Percentiles rank a stretch among this genome's conserved stretches.
Evolutionary conservation across 2,329 filamentous ascomycete species (phyloP).

Genomic region (Pezicula neosporulosa): DNA sequence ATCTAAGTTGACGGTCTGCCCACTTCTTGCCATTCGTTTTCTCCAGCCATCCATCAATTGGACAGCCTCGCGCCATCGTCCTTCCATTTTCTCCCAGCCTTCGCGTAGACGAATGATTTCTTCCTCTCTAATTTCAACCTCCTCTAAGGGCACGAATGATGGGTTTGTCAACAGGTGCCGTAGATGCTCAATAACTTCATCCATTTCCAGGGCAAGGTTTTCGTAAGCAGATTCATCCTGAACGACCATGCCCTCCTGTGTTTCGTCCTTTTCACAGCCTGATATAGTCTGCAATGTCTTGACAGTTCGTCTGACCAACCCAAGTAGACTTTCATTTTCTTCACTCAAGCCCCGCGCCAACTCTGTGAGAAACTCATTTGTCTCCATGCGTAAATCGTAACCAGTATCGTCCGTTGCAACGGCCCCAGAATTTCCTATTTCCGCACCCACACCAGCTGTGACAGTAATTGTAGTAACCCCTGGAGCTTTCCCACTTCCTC

Average conservation of each 20-base stretch:
- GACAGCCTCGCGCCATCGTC: conserved; percentile 84
- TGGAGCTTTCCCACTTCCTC: conserved; percentile 51
- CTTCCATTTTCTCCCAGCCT: conserved; percentile 93
- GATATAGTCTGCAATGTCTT: conserved; percentile 68
- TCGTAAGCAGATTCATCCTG: conserved; percentile 47
- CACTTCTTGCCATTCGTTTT: conserved; percentile 69
- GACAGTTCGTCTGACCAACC: conserved; percentile 68
- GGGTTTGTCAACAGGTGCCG: conserved; percentile 86
- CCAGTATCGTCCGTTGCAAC: conserved; percentile 40
- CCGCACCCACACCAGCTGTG: conserved; percentile 46
- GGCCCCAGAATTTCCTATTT: conserved; percentile 24
- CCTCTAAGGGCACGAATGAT: conserved; percentile 92
- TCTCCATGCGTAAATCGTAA: conserved; percentile 78
- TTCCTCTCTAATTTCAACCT: conserved; percentile 87
- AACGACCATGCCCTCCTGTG: conserved; percentile 23
- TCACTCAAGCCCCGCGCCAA: conserved; percentile 81
- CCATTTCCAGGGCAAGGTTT: conserved; percentile 67
- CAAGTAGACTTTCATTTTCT: conserved; percentile 82
- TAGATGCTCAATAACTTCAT: conserved; percentile 75
- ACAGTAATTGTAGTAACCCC: conserved; percentile 55
- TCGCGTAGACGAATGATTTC: conserved; percentile 80
- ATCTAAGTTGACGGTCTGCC: conserved; percentile 65
- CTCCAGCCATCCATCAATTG: conserved; percentile 91
- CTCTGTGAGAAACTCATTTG: conserved; percentile 85
- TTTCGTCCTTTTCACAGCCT: conserved; percentile 43